phyloP scores from a whole-genome alignment of 768 basidiomycete species.

The Mycena galericulata region DNA sequence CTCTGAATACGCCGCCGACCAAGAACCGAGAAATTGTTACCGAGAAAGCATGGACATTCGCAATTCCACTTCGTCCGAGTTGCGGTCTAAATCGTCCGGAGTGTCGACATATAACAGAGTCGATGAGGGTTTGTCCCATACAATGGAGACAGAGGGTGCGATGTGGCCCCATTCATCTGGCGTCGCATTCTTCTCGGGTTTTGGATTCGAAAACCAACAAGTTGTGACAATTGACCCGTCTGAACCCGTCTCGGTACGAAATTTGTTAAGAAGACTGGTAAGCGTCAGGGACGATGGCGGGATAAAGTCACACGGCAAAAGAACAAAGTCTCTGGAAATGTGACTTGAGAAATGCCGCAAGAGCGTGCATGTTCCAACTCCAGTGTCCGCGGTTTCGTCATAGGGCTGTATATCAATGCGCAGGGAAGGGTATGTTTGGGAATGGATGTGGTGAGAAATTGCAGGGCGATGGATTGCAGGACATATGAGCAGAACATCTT shows the following conservation, averaged over 20 bases:
- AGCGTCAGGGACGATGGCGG: conserved; percentile 82
- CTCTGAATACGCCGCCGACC: conserved; percentile 14
- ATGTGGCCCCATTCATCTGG: conserved; percentile 77
- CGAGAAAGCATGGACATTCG: conserved; percentile 79
- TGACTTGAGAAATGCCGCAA: conserved; percentile 81
- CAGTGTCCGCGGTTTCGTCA: conserved; percentile 76
- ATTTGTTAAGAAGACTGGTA: conserved; percentile 79
- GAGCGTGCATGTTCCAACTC: conserved; percentile 79
- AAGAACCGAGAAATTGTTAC: conserved; percentile 51
- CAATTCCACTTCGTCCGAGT: conserved; percentile 78
- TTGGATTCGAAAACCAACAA: conserved; percentile 70
- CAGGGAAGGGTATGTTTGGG: conserved; percentile 76
- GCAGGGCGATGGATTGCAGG: conserved; percentile 79
- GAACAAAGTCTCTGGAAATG: conserved; percentile 87
- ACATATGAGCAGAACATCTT: conserved; percentile 91
- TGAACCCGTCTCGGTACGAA: conserved; percentile 76
- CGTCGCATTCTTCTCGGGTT: conserved; percentile 63
- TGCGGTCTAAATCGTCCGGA: conserved; percentile 73
- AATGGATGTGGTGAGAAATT: conserved; percentile 88
- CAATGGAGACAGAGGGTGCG: conserved; percentile 61
- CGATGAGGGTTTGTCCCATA: conserved; percentile 74
- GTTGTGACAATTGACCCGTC: conserved; percentile 73
- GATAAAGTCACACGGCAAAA: conserved; percentile 93
- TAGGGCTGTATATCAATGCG: conserved; percentile 84
- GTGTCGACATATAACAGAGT: conserved; percentile 83